Percentiles rank a stretch among this genome's conserved stretches.
phyloP scores from a whole-genome alignment of 2,329 filamentous ascomycete genomes.

The Cercospora citrullina region DNA sequence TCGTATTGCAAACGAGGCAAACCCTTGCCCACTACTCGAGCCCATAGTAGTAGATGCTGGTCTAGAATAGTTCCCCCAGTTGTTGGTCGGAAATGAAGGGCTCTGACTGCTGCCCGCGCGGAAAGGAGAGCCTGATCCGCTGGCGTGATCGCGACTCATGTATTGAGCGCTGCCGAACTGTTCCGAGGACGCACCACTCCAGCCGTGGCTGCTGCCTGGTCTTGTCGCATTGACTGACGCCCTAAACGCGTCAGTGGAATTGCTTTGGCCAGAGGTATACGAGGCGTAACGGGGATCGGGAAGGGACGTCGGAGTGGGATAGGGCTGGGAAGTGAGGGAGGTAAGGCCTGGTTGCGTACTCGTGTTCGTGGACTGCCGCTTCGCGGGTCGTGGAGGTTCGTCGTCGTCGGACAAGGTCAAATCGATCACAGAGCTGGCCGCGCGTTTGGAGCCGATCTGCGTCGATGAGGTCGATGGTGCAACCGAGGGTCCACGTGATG shows the following conservation, averaged over 20 bases:
- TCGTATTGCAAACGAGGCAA: constrained; percentile 17
- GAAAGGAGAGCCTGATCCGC: constrained; percentile 17
- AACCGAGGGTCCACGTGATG: constrained; percentile 46
- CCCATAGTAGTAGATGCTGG: constrained; percentile 15
- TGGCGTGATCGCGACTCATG: constrained; percentile 10
- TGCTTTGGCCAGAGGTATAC: constrained; percentile 17
- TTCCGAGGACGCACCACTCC: constrained; percentile 18
- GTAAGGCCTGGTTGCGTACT: constrained; percentile 28
- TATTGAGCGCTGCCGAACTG: constrained; percentile 5
- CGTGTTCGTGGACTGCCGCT: constrained; percentile 35
- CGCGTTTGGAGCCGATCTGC: constrained; percentile 45
- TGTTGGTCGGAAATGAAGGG: constrained; percentile 16
- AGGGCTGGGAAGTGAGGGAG: constrained; percentile 20
- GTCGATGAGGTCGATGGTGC: constrained; percentile 36
- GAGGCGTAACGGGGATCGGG: constrained; percentile 29
- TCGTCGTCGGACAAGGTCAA: constrained; percentile 52
- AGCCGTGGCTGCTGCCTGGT: constrained; percentile 23
- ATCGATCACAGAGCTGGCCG: constrained; percentile 50
- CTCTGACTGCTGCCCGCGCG: constrained; percentile 15
- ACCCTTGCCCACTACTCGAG: constrained; percentile 2
- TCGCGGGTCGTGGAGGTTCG: constrained; percentile 37
- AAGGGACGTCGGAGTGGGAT: constrained; percentile 30
- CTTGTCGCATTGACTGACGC: constrained; percentile 27
- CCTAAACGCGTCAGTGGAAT: constrained; percentile 30
- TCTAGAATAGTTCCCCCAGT: constrained; percentile 15